Evolutionary conservation across 345 rosid species (phyloP), one percentile per base, ranked within the genome.

Genomic region (Pistacia integerrima): DNA sequence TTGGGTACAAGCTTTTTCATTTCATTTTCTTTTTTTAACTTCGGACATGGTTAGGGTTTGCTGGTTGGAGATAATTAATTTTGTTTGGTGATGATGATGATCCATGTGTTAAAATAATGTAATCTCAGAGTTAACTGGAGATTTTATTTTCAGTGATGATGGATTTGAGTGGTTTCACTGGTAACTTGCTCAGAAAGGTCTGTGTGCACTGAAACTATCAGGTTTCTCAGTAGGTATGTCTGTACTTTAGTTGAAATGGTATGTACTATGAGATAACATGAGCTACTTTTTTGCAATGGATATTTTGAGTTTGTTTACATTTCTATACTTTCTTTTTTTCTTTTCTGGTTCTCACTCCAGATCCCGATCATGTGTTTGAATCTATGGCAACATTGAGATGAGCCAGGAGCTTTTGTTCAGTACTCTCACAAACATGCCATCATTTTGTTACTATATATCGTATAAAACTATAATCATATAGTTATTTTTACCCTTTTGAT

Each of bases 171-270:
- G 64, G 38, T 20, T 74, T 73, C 74, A 38, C 79, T 72, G 69
- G 25, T 41, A 1, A 30, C 74, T 70, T 71, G 22, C 60, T 70
- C 74, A 64, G 77, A 52, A 30, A 0, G 67, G 44, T 57, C 28
- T 76, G 46, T 76, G 46, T 44, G 51, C 69, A 73, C 79, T 58
- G 70, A 35, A 70, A 66, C 59, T 78, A 51, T 74, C 84, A 51
- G 76, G 62, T 59, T 72, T 72, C 59, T 72, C 64, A 67, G 81
- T 64, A 46, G 79, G 77, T 72, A 77, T 86, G 83, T 84, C 86
- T 80, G 86, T 74, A 65, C 83, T 76, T 78, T 3, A 70, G 69
- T 67, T 63, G 69, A 44, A 55, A 74, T 22, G 66, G 17, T 25
- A 25, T 77, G 78, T 69, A 48, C 69, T 59, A 59, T 1, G 30